Conservation (phyloP, 306 rosid species). For the Dalbergia oliveri region DNA sequence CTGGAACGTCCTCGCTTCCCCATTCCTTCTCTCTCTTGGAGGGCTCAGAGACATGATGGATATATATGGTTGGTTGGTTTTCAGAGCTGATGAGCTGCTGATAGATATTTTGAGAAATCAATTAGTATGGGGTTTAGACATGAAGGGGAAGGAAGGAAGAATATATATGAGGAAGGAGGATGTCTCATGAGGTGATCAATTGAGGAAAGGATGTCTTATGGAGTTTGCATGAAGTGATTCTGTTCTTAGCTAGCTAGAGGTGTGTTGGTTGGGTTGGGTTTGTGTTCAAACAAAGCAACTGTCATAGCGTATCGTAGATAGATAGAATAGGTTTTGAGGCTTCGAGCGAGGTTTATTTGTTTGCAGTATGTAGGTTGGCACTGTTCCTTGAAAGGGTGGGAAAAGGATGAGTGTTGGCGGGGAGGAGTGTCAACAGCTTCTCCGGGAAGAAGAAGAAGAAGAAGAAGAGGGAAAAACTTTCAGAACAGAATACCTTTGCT, state of each 20-base stretch:
- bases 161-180: neutral
- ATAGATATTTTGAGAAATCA: neutral
- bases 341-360: neutral
- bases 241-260: neutral
- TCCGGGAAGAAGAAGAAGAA: too few species aligned
- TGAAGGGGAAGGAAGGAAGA: neutral
- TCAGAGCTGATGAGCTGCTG: too few species aligned
- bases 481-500: too few species aligned
- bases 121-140: neutral
- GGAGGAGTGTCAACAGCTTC: too few species aligned
- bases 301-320: neutral
- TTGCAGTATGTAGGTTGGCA: slow-evolving; percentile 7
- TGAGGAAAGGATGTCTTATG: slow-evolving; percentile 58
- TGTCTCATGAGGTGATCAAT: neutral
- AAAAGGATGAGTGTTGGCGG: slow-evolving; percentile 59
- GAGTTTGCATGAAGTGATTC: slow-evolving; percentile 59
- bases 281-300: slow-evolving; percentile 37
- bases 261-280: neutral
- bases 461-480: too few species aligned
- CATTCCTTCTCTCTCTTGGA: slow-evolving; percentile 51
- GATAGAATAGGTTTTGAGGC: neutral
- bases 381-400: slow-evolving; percentile 56
- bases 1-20: slow-evolving; percentile 47
- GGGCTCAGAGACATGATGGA: slow-evolving; percentile 68
- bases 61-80: too few species aligned